phyloP scores from a whole-genome alignment of 2,329 filamentous ascomycete genomes.

The Aureobasidium pullulans region DNA sequence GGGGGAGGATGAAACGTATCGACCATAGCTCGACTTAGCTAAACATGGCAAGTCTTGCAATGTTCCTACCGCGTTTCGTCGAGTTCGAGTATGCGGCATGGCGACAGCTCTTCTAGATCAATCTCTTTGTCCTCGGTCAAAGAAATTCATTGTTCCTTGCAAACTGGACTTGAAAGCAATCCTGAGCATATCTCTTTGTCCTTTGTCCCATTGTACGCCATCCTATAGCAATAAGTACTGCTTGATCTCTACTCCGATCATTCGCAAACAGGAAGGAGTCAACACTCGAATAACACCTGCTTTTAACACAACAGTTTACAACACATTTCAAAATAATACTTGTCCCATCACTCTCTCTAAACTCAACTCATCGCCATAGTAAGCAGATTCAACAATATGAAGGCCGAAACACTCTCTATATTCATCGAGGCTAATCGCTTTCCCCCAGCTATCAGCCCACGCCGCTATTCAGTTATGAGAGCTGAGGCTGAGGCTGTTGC shows the following conservation, averaged over 20 bases:
- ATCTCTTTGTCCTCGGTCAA: neutral
- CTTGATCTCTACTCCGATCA: neutral
- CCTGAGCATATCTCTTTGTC: neutral
- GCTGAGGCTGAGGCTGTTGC: neutral
- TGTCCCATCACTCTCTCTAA: neutral
- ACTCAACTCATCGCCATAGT: neutral
- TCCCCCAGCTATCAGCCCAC: neutral
- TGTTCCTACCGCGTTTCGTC: too few species aligned
- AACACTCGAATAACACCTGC: neutral
- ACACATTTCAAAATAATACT: neutral
- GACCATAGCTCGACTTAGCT: too few species aligned
- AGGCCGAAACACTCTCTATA: neutral
- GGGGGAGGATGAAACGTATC: too few species aligned
- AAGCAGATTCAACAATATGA: neutral
- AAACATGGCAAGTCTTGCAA: too few species aligned
- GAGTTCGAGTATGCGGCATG: too few species aligned
- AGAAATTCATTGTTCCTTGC: neutral
- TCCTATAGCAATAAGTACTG: neutral
- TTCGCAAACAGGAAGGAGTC: neutral
- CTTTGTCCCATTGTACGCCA: neutral
- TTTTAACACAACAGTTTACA: neutral
- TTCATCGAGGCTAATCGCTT: slow-evolving; percentile 9
- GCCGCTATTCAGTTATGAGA: neutral
- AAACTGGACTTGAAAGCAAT: neutral
- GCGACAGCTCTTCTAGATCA: too few species aligned